These are phyloP conservation scores for Mycotypha africana DNA, from an alignment of 371 early-diverging fungal species.

Conservation along the genomic window DNA sequence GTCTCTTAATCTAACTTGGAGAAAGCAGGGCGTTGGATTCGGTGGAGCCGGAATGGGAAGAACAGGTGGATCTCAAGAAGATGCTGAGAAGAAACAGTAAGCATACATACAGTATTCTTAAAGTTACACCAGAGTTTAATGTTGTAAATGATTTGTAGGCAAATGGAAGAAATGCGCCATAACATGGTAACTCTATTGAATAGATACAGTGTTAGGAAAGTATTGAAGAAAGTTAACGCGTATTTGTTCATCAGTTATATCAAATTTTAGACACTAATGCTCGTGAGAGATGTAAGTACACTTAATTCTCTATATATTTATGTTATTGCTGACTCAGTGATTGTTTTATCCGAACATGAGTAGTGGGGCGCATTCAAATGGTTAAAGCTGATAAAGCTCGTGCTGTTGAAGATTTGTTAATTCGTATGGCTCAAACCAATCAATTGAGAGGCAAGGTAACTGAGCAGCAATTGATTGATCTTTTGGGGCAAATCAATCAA, in stretches of 20 bases:
- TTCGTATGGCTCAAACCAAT: conserved; percentile 84
- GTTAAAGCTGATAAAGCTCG: conserved; percentile 89
- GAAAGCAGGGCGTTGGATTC: conserved; percentile 6
- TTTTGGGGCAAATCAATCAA: conserved; percentile 81
- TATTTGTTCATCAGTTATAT: conserved; percentile 46
- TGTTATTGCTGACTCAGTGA: no score
- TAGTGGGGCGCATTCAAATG: conserved; percentile 84
- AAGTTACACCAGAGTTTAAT: no score
- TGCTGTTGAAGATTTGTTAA: conserved; percentile 83
- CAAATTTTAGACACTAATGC: conserved; percentile 85
- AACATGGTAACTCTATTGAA: conserved; percentile 65
- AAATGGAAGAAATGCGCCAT: conserved; percentile 82
- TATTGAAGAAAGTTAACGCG: neutral
- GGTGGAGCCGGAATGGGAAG: conserved; percentile 10
- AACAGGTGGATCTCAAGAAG: conserved; percentile 26
- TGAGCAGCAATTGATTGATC: conserved; percentile 79
- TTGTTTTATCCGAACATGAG: no score
- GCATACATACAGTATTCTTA: neutral
- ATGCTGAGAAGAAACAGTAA: conserved; percentile 47
- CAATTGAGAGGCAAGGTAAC: conserved; percentile 79
- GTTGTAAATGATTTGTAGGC: no score
- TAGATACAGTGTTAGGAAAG: neutral
- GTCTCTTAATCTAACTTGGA: no score
- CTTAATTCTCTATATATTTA: no score
- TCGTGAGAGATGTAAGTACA: conserved; percentile 76